Percentiles rank a stretch among this genome's conserved stretches.
These are phyloP conservation scores for Malus hybrid DNA, from an alignment of 331 rosid genomes.

Conservation along the genomic window DNA sequence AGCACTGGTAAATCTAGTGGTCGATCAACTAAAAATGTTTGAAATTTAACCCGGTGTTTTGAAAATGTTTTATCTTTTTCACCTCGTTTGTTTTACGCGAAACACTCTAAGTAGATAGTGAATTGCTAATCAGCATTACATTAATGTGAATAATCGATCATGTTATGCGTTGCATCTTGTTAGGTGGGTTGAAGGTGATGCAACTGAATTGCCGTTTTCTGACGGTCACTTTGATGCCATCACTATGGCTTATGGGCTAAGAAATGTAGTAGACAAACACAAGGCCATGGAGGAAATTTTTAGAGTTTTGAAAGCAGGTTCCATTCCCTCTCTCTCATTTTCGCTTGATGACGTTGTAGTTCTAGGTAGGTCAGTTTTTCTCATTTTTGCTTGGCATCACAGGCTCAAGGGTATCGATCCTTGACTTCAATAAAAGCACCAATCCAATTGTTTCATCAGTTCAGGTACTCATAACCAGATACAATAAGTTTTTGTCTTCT, in stretches of 20 bases:
- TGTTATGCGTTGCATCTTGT: conserved; percentile 7
- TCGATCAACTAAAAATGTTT: background rate
- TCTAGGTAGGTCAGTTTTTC: conserved; percentile 5
- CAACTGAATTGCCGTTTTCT: conserved; percentile 69
- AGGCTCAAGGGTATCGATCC: conserved; percentile 71
- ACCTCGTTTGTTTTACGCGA: background rate
- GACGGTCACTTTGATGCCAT: conserved; percentile 74
- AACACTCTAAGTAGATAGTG: background rate
- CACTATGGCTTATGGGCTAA: conserved; percentile 84
- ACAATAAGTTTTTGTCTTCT: background rate
- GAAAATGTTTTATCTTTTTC: background rate
- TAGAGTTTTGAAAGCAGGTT: conserved; percentile 70
- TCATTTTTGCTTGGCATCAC: conserved; percentile 18
- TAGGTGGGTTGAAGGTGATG: conserved; percentile 96
- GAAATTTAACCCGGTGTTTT: background rate
- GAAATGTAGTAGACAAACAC: conserved; percentile 65
- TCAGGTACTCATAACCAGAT: conserved; percentile 37
- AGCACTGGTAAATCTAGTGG: conserved; percentile 69
- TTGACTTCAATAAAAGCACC: conserved; percentile 77
- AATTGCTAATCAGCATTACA: background rate
- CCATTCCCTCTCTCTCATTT: background rate
- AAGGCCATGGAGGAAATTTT: conserved; percentile 64
- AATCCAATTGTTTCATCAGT: conserved; percentile 33
- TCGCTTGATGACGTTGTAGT: background rate
- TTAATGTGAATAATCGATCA: background rate